Evolutionary conservation across 2,329 filamentous ascomycete genomes (phyloP), one percentile per base, ranked within the genome.

Genomic region (Alternaria consortialis): DNA sequence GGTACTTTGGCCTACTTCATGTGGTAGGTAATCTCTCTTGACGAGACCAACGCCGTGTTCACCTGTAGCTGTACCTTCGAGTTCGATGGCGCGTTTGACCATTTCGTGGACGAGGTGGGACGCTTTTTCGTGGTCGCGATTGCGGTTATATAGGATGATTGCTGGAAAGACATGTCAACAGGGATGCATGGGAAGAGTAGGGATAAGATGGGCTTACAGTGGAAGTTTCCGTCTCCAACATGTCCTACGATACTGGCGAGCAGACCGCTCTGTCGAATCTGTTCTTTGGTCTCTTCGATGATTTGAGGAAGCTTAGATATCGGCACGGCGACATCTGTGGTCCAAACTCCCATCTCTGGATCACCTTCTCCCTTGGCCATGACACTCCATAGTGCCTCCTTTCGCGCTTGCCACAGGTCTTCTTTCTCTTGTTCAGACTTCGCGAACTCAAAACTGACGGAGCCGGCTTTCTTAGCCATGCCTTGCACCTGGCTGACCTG

Each of bases 41-140:
- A 94, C 90, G 48, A 96, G 81, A 7, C 92, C 92, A 54, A 95
- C 89, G 42, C 92, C 92, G 77, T 96, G 92, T 79, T 96, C 92
- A 55, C 92, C 92, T 12, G 92, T 94, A 1, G 93, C 91, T 0
- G 92, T 95, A 8, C 92, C 92, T 79, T 95, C 92, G 82, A 93
- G 86, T 80, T 93, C 91, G 50, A 96, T 88, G 0, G 92, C 92
- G 63, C 91, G 85, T 84, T 94, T 93, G 57, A 94, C 91, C 92
- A 95, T 95, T 59, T 88, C 85, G 75, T 94, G 91, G 27, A 95
- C 90, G 27, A 94, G 82, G 40, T 85, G 84, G 72, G 93, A 90
- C 2, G 90, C 90, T 56, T 86, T 84, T 59, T 83, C 80, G 66
- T 89, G 85, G 77, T 94, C 88, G 23, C 84, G 80, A n/a, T 91